phyloP scores from a whole-genome alignment of 2,329 filamentous ascomycete species.

The Sporothrix pallida region DNA sequence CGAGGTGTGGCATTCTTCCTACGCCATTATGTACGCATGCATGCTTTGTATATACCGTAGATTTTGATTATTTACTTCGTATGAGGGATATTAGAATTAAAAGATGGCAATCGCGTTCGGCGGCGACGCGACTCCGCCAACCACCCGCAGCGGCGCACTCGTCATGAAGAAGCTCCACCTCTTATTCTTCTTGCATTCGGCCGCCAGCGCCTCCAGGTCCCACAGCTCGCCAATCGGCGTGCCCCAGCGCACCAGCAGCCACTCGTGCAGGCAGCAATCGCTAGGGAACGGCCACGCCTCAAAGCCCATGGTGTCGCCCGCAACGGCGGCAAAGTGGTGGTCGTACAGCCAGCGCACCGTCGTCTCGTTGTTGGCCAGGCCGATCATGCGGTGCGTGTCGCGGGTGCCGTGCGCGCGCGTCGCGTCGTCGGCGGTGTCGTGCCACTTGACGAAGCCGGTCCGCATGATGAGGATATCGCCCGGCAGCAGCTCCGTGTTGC shows the following conservation, averaged over 20 bases:
- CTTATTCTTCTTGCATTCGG: slow-evolving; percentile 57
- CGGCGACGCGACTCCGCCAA: slow-evolving; percentile 56
- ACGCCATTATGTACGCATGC: no score
- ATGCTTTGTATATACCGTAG: no score
- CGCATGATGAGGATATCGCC: no score
- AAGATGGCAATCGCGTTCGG: slow-evolving; percentile 56
- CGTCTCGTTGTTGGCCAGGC: neutral
- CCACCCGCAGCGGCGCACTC: slow-evolving; percentile 63
- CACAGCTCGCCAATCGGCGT: slow-evolving; percentile 62
- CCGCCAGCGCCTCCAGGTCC: slow-evolving; percentile 60
- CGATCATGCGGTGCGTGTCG: neutral
- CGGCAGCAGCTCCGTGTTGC: no score
- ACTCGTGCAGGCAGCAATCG: slow-evolving; percentile 50
- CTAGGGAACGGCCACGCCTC: neutral
- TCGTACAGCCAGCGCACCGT: slow-evolving; percentile 5
- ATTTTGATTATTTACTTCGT: no score
- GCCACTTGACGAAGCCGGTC: neutral
- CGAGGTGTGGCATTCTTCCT: no score
- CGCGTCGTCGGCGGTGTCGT: neutral
- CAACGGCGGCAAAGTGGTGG: slow-evolving; percentile 9
- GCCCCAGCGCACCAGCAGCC: slow-evolving; percentile 58
- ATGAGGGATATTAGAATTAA: neutral
- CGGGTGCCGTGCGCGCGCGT: neutral
- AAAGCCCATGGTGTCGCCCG: slow-evolving; percentile 3
- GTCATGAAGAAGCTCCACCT: slow-evolving; percentile 68